Conservation (phyloP, 2,329 filamentous ascomycete species). For the Cladosporium oxysporum region DNA sequence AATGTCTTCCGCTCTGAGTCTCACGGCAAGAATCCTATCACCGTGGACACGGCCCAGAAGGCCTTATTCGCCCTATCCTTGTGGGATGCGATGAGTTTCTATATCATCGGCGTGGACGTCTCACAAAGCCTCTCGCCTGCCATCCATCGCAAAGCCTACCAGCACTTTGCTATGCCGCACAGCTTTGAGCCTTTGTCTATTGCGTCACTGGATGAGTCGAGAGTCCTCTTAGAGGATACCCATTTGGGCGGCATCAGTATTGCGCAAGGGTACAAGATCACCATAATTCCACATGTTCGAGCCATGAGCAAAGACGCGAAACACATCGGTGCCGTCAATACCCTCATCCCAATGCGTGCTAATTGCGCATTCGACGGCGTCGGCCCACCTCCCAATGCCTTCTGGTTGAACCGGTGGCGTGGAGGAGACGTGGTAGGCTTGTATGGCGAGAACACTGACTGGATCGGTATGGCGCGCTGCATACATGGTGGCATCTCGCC, state of each 20-base stretch:
- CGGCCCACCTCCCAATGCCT: neutral
- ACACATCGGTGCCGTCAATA: neutral
- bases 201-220: neutral
- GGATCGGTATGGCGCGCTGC: neutral
- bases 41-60: neutral
- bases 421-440: neutral
- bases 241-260: neutral
- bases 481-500: neutral
- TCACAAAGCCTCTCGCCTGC: neutral
- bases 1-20: neutral
- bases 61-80: neutral
- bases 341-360: neutral
- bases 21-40: neutral
- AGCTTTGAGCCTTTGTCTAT: neutral
- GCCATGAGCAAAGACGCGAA: neutral
- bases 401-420: neutral
- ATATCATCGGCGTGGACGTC: neutral
- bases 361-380: neutral
- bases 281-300: neutral
- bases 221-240: neutral
- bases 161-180: neutral
- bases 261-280: slow-evolving; percentile 2
- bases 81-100: neutral
- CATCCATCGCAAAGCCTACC: slow-evolving; percentile 4
- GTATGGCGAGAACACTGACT: neutral